Percentiles rank a stretch among this genome's conserved stretches.
Evolutionary conservation across 306 rosid genomes (phyloP).

Genomic region (Castanospermum australe): DNA sequence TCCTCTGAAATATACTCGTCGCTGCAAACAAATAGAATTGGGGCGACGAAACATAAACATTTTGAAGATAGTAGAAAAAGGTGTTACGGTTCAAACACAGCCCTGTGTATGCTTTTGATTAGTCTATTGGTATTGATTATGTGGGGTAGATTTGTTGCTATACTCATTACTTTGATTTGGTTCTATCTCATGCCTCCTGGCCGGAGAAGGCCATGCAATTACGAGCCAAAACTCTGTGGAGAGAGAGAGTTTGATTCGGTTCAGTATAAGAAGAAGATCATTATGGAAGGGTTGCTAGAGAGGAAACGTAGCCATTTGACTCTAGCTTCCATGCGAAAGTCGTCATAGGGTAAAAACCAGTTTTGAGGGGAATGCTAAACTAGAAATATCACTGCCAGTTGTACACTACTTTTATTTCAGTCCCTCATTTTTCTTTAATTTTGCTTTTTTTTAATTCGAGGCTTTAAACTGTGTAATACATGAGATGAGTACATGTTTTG

Average conservation of each 20-base stretch:
- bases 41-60: neutral
- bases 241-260: neutral
- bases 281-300: constrained; percentile 17
- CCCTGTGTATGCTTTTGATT: neutral
- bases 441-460: too few species aligned
- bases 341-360: neutral
- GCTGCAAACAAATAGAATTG: neutral
- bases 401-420: too few species aligned
- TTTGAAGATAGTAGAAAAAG: neutral
- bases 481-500: too few species aligned
- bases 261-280: constrained; percentile 6
- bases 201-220: neutral
- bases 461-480: too few species aligned
- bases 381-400: too few species aligned
- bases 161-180: constrained; percentile 15
- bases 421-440: too few species aligned
- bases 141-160: constrained; percentile 35
- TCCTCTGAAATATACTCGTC: neutral
- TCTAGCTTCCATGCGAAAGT: neutral
- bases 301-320: neutral
- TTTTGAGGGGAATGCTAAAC: neutral
- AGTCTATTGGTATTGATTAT: constrained; percentile 32
- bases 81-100: neutral
- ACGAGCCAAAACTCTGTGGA: too few species aligned
- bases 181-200: constrained; percentile 12